phyloP scores from a whole-genome alignment of 2,329 filamentous ascomycete genomes.

The Aspergillus ochraceoroseus region DNA sequence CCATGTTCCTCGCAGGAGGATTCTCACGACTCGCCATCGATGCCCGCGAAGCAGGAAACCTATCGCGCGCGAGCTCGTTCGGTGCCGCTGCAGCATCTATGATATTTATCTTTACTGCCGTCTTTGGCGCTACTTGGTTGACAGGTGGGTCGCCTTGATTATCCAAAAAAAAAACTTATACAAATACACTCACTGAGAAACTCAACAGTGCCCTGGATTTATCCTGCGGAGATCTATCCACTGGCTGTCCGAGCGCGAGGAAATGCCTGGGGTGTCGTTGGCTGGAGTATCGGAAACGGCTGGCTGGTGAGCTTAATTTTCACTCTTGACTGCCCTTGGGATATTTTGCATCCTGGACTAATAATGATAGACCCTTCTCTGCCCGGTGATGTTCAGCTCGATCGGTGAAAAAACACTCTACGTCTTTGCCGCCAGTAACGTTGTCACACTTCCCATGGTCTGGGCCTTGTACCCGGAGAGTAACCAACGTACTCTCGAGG shows the following conservation, averaged over 20 bases:
- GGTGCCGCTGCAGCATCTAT: constrained; percentile 64
- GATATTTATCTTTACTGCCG: constrained; percentile 63
- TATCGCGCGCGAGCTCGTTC: constrained; percentile 47
- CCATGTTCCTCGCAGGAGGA: constrained; percentile 63
- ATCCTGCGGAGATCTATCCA: constrained; percentile 69
- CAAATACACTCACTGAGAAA: constrained; percentile 33
- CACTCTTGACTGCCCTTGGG: no score
- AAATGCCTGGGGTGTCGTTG: constrained; percentile 70
- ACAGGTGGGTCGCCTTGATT: constrained; percentile 52
- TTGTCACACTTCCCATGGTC: constrained; percentile 62
- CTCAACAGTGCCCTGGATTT: constrained; percentile 53
- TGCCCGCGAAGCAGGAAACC: constrained; percentile 46
- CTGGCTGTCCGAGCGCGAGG: constrained; percentile 66
- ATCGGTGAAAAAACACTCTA: constrained; percentile 68
- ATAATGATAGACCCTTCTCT: constrained; percentile 43
- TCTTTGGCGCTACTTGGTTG: constrained; percentile 62
- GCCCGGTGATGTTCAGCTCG: constrained; percentile 57
- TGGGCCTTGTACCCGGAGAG: constrained; percentile 72
- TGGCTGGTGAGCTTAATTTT: constrained; percentile 48
- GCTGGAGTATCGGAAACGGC: constrained; percentile 71
- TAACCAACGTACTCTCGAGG: constrained; percentile 67
- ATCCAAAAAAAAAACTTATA: constrained; percentile 48
- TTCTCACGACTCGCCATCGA: constrained; percentile 54
- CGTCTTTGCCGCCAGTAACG: constrained; percentile 65
- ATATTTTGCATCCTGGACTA: constrained; percentile 20